phyloP scores from a whole-genome alignment of 805 yeast genomes.

The Lipomyces orientalis region DNA sequence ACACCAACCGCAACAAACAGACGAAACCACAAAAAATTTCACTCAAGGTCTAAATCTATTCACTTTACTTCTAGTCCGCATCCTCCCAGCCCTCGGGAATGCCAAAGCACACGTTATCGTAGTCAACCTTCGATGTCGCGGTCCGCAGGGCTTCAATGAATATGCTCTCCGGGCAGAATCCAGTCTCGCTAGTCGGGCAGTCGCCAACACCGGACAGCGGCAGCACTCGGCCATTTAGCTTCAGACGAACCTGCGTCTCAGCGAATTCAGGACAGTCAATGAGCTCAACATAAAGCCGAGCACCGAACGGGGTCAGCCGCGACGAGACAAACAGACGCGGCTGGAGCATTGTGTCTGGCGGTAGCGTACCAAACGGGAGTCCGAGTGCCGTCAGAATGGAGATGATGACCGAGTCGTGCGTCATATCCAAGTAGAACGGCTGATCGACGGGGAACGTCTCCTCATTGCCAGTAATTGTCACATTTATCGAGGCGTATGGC shows the following conservation, averaged over 20 bases:
- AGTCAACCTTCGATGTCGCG: slow-evolving; percentile 41
- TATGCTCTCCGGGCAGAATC: slow-evolving; percentile 45
- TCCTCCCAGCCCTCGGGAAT: slow-evolving; percentile 37
- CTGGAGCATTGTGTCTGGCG: slow-evolving; percentile 52
- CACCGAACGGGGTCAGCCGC: slow-evolving; percentile 52
- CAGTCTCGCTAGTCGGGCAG: slow-evolving; percentile 45
- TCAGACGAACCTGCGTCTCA: slow-evolving; percentile 42
- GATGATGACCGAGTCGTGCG: slow-evolving; percentile 75
- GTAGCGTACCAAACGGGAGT: slow-evolving; percentile 50
- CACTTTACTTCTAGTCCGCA: slow-evolving; percentile 9
- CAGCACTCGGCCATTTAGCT: slow-evolving; percentile 48
- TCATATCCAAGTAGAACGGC: slow-evolving; percentile 68
- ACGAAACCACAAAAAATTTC: background rate
- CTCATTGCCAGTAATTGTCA: slow-evolving; percentile 45
- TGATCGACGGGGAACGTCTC: slow-evolving; percentile 51
- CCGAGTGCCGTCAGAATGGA: slow-evolving; percentile 70
- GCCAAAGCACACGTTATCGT: slow-evolving; percentile 43
- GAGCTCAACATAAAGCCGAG: slow-evolving; percentile 49
- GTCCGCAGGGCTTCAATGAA: slow-evolving; percentile 43
- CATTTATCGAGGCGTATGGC: slow-evolving; percentile 57
- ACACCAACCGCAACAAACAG: background rate
- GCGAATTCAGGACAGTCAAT: slow-evolving; percentile 44
- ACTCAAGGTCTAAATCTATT: background rate
- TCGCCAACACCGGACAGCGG: slow-evolving; percentile 46
- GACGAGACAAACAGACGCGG: slow-evolving; percentile 50